Evolutionary conservation across 352 stramenopile genomes (phyloP), one percentile per base, ranked within the genome.

Genomic region (Globisporangium cederbergense): DNA sequence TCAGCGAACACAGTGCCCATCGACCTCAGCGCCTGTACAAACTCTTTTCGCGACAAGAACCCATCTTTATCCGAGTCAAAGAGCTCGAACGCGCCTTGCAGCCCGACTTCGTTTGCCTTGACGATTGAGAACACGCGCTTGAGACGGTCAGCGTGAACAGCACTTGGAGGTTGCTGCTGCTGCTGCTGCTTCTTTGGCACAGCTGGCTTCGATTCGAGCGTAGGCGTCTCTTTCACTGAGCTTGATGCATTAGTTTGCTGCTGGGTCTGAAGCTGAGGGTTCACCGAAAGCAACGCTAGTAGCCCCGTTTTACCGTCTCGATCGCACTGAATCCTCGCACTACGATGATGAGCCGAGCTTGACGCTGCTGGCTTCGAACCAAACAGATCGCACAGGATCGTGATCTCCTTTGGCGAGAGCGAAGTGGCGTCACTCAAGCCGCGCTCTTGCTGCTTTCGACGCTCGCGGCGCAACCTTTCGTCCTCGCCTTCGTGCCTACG

Each of bases 341-440:
- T 65, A 58, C 45, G 64, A 38, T 74, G 30, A 4, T 32, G 18
- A 28, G 56, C 53, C 30, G 59, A 52, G 53, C 32, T 34, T 28
- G 30, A 62, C 30, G 46, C 43, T 57, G 42, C 43, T 52, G 22
- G 25, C 51, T 82, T 79, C 0, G 70, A 74, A 1, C 65, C 40
- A 40, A 91, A 93, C 11, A 84, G 64, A n/a, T 86, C 73, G 46
- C 77, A 95, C 45, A 93, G 56, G 46, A 90, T 79, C 4, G 72
- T 69, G 14, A 90, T 76, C 62, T 90, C 81, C 9, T 81, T 72
- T 13, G 76, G 66, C n/a, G 74, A 83, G 1, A 91, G 65, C 2
- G 83, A 87, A 30, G 71, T 83, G 16, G 68, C 73, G 47, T 90
- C 75, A 10, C 68, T 76, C 11, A 52, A 40, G 5, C 66, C 62